Conservation (phyloP, 495 filamentous ascomycete genomes). For the Lindgomyces ingoldianus region DNA sequence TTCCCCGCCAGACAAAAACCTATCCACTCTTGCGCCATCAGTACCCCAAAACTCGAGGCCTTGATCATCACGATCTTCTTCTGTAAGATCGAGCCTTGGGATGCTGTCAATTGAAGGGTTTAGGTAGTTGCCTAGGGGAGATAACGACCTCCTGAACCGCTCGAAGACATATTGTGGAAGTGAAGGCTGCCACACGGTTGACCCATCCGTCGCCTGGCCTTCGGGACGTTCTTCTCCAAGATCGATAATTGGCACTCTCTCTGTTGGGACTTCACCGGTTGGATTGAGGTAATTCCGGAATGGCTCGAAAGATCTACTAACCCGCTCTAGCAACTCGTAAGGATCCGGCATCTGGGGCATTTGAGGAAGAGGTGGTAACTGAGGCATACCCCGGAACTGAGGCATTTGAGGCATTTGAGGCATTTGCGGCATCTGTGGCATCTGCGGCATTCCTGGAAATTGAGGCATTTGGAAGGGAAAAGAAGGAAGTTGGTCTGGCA, state of each 20-base stretch:
- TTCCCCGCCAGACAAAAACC: constrained; percentile 33
- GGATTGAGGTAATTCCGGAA: constrained; percentile 32
- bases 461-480: constrained; percentile 32
- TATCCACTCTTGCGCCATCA: constrained; percentile 27
- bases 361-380: constrained; percentile 35
- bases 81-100: constrained; percentile 23
- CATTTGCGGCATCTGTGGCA: constrained; percentile 16
- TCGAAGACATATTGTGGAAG: constrained; percentile 33
- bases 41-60: constrained; percentile 37
- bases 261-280: constrained; percentile 15
- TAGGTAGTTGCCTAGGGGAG: constrained; percentile 25
- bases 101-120: constrained; percentile 21
- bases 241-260: constrained; percentile 25
- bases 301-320: constrained; percentile 32
- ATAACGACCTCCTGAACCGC: constrained; percentile 18
- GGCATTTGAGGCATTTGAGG: constrained; percentile 22
- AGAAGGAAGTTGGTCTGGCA: constrained; percentile 27
- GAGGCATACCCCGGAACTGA: constrained; percentile 30
- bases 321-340: constrained; percentile 42
- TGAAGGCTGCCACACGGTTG: constrained; percentile 18
- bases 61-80: constrained; percentile 19
- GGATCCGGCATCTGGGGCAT: constrained; percentile 36
- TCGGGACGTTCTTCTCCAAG: constrained; percentile 25
- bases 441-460: constrained; percentile 17
- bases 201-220: constrained; percentile 20